These are phyloP conservation scores for Tilletia caries DNA, from an alignment of 1,284 basidiomycete genomes.

Conservation along the genomic window DNA sequence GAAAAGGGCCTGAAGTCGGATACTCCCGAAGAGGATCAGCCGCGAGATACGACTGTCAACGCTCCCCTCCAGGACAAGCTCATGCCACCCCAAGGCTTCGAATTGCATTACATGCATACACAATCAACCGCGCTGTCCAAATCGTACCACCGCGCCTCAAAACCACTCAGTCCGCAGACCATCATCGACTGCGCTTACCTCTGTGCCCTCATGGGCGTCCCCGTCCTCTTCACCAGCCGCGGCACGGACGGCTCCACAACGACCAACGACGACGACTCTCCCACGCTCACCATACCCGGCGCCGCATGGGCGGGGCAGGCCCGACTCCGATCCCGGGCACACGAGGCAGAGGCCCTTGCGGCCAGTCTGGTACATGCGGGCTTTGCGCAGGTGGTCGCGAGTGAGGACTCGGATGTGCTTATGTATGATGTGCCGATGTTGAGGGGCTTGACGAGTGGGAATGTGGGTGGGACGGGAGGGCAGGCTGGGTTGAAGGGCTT, in stretches of 20 bases:
- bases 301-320: not conserved
- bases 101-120: not conserved
- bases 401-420: conserved; percentile 53
- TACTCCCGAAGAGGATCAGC: no score
- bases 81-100: no score
- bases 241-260: conserved; percentile 26
- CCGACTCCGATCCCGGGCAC: conserved; percentile 19
- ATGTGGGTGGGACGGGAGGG: not conserved
- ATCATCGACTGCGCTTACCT: conserved; percentile 40
- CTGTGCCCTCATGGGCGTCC: conserved; percentile 36
- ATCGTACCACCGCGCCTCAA: conserved; percentile 35
- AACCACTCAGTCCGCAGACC: conserved; percentile 28
- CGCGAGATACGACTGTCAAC: no score
- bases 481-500: conserved; percentile 23
- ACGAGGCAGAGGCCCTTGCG: conserved; percentile 53
- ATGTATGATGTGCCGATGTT: conserved; percentile 50
- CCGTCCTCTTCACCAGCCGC: conserved; percentile 47
- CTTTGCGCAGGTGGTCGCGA: conserved; percentile 50
- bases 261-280: not conserved
- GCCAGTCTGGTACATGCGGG: conserved; percentile 44
- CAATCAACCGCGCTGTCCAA: conserved; percentile 30
- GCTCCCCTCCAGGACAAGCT: no score
- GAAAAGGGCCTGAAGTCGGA: no score
- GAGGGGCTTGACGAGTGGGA: conserved; percentile 38
- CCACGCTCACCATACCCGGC: not conserved